Percentiles rank a stretch among this genome's conserved stretches.
phyloP scores from a whole-genome alignment of 129 eudicot genomes.

The Artemisia argyi region DNA sequence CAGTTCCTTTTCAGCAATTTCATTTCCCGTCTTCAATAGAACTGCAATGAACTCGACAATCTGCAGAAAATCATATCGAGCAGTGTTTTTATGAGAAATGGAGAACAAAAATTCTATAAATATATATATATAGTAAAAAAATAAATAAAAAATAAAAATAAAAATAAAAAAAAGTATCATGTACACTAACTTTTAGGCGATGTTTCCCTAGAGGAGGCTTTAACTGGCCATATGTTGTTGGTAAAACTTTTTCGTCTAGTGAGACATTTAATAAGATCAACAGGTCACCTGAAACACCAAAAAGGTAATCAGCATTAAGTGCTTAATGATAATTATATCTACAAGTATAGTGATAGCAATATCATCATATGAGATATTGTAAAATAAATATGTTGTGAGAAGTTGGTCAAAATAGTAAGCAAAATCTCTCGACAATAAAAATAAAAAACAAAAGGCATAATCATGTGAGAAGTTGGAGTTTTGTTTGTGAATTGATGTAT shows the following conservation, averaged over 20 bases:
- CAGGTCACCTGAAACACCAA: slow-evolving; percentile 58
- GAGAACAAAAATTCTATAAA: not conserved
- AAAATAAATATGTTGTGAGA: no score
- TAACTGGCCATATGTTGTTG: slow-evolving; percentile 85
- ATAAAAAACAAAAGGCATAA: no score
- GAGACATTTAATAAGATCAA: slow-evolving; percentile 65
- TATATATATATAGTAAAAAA: no score
- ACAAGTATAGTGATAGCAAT: no score
- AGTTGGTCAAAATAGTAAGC: no score
- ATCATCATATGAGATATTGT: no score
- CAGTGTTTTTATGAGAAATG: not conserved
- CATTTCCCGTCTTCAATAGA: slow-evolving; percentile 73
- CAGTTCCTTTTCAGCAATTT: slow-evolving; percentile 77
- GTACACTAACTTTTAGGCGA: slow-evolving; percentile 72
- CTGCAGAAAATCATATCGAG: slow-evolving; percentile 28
- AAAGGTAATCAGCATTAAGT: not conserved
- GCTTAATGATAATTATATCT: no score
- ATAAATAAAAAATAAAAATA: no score
- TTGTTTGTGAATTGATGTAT: no score
- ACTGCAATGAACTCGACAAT: slow-evolving; percentile 89
- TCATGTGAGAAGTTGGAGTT: no score
- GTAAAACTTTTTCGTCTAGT: slow-evolving; percentile 74
- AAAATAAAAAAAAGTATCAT: not conserved
- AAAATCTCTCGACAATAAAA: no score
- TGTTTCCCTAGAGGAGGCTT: slow-evolving; percentile 95